Base-by-base conservation (phyloP, 208 protist genomes). In the Ichthyophonus hoferi region DNA sequence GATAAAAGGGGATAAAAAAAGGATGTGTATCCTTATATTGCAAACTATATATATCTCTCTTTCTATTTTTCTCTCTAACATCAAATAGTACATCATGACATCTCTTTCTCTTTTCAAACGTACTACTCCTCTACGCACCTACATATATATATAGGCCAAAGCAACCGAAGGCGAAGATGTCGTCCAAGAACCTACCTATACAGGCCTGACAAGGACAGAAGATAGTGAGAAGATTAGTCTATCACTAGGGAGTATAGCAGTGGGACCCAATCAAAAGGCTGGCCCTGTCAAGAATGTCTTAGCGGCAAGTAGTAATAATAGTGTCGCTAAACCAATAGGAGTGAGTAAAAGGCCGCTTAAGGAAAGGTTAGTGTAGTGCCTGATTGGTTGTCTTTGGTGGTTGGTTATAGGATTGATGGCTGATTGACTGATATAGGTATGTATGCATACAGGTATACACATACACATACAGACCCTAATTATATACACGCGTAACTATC, bases 151-250 rank as follows among this genome's bases (percentile, higher is more conserved):
- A 38, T 17, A 81, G 77, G 77, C 77, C 3, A 38, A 81, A 81
- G 77, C 2, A 38, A 81, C 7, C 7, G 77, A 38, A 39, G 77
- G 34, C 24, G 77, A 81, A 3, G 77, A 81, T 40, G 77, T 81
- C 7, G 77, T 81, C 3, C 3, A 81, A 24, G 50, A 67, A 24
- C 90, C n/a, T 40, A 88, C 43, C 1, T 88, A 37, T 2, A 78
- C 88, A 1, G 38, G 42, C 67, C 58, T 42, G 7, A 33, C 81
- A 24, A 34, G 58, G 35, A 24, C 12, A 35, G 89, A 33, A n/a
- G 87, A 92, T 14, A 79, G 40, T 12, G 77, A 92, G 34, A 35
- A 41, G 41, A 3, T 33, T 82, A 37, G 33, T 86, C 14, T 43
- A 40, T 40, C 17, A 14, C 84, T 42, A 77, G 31, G 7, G 33